These are phyloP conservation scores for Chlorencoelia australis DNA, from an alignment of 2,329 filamentous ascomycete genomes.

Conservation along the genomic window DNA sequence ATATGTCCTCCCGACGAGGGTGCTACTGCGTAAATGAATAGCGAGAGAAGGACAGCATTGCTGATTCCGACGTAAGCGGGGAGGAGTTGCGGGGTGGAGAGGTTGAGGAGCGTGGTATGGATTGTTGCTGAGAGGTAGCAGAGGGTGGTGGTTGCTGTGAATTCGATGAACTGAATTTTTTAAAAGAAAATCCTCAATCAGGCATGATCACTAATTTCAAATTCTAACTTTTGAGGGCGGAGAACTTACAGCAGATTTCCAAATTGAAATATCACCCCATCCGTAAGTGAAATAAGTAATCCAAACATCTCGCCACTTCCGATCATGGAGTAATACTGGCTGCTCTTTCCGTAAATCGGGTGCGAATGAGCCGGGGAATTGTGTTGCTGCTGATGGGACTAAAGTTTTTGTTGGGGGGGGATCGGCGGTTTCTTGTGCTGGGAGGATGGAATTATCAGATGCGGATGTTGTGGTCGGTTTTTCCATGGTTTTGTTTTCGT, in stretches of 20 bases:
- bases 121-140: conserved; percentile 27
- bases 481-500: too few relatives aligned
- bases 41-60: conserved; percentile 30
- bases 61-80: conserved; percentile 26
- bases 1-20: conserved; percentile 42
- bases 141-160: conserved; percentile 22
- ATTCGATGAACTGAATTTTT: conserved; percentile 24
- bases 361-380: conserved; percentile 16
- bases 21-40: conserved; percentile 40
- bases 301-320: conserved; percentile 4
- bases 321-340: too few relatives aligned
- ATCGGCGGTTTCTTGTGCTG: too few relatives aligned
- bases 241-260: conserved; percentile 11
- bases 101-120: conserved; percentile 24
- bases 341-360: conserved; percentile 11
- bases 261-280: conserved; percentile 12
- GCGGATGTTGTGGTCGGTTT: too few relatives aligned
- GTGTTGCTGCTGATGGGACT: conserved; percentile 7
- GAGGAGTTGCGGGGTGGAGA: conserved; percentile 20
- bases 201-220: too few relatives aligned
- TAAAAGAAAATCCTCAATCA: too few relatives aligned
- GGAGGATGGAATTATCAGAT: too few relatives aligned
- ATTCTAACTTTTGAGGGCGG: neutral
- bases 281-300: conserved; percentile 9
- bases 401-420: too few relatives aligned